Percentiles rank a stretch among this genome's conserved stretches.
These are phyloP conservation scores for Mycena latifolia DNA, from an alignment of 768 basidiomycete genomes.

Conservation along the genomic window DNA sequence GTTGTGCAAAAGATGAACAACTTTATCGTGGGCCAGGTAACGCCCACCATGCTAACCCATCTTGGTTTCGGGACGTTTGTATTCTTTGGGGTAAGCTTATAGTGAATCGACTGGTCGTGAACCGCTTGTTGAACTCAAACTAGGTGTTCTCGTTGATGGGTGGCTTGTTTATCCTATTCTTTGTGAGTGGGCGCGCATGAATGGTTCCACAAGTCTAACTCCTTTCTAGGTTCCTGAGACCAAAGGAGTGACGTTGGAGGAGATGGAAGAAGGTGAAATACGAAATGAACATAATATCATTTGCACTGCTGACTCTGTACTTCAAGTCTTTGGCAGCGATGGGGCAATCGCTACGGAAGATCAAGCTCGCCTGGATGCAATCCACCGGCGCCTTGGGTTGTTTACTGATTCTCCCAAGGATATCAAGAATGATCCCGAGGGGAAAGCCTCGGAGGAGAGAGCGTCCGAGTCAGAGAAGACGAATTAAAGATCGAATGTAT, in stretches of 20 bases:
- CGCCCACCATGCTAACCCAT: conserved; percentile 77
- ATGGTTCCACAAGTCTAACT: neutral
- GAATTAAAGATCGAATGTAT: conserved; percentile 8
- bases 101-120: too few relatives aligned
- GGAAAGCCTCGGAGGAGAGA: conserved; percentile 33
- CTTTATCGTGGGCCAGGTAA: conserved; percentile 79
- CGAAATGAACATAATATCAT: neutral
- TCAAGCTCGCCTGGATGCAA: conserved; percentile 57
- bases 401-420: conserved; percentile 39
- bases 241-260: conserved; percentile 76
- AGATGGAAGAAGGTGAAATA: conserved; percentile 70
- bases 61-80: conserved; percentile 80
- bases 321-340: conserved; percentile 69
- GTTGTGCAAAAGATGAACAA: conserved; percentile 74
- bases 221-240: conserved; percentile 72
- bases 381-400: conserved; percentile 76
- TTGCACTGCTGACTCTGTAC: neutral
- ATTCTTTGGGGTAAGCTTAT: conserved; percentile 72
- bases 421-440: conserved; percentile 32
- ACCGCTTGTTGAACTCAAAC: too few relatives aligned
- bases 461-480: conserved; percentile 25
- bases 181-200: conserved; percentile 54
- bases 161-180: conserved; percentile 73
- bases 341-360: conserved; percentile 69
- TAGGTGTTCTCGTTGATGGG: conserved; percentile 77